Evolutionary conservation across 345 rosid species (phyloP).

Genomic region (Boechera divaricarpa): DNA sequence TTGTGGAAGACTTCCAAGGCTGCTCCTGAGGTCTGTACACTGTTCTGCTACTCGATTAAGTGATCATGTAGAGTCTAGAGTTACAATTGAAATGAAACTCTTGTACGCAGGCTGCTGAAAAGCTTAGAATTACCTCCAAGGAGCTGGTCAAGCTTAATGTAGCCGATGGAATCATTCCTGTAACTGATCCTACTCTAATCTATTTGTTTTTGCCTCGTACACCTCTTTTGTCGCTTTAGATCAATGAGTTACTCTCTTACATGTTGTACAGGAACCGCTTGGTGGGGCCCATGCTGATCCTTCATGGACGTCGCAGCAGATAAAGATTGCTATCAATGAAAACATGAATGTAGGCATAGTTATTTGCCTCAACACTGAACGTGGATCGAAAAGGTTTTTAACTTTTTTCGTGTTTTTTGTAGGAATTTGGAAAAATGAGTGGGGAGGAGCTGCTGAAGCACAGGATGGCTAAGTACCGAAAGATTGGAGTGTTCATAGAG

Average conservation of each 20-base stretch:
- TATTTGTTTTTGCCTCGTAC: constrained; percentile 25
- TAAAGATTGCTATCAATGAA: constrained; percentile 79
- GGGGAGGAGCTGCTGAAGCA: constrained; percentile 70
- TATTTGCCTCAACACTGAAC: constrained; percentile 21
- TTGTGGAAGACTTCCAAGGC: constrained; percentile 93
- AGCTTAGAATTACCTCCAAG: constrained; percentile 77
- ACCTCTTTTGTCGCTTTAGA: constrained; percentile 12
- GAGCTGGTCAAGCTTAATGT: constrained; percentile 77
- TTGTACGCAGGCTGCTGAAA: constrained; percentile 83
- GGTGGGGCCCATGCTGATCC: constrained; percentile 98
- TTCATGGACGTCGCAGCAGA: constrained; percentile 85
- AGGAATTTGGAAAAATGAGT: constrained; percentile 82
- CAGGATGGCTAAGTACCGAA: constrained; percentile 78
- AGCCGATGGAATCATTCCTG: constrained; percentile 91
- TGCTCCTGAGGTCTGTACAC: constrained; percentile 74
- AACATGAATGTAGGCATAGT: constrained; percentile 73
- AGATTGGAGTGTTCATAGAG: constrained; percentile 80
- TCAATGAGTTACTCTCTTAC: constrained; percentile 15
- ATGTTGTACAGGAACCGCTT: constrained; percentile 76
- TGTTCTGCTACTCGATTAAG: constrained; percentile 22
- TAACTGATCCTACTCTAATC: constrained; percentile 43
- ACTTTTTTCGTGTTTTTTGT: constrained; percentile 28
- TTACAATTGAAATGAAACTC: constrained; percentile 30
- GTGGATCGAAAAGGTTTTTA: background rate
- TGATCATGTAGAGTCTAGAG: constrained; percentile 20